These are phyloP conservation scores for Chrysoporthe deuterocubensis DNA, from an alignment of 2,329 filamentous ascomycete genomes.

Conservation along the genomic window DNA sequence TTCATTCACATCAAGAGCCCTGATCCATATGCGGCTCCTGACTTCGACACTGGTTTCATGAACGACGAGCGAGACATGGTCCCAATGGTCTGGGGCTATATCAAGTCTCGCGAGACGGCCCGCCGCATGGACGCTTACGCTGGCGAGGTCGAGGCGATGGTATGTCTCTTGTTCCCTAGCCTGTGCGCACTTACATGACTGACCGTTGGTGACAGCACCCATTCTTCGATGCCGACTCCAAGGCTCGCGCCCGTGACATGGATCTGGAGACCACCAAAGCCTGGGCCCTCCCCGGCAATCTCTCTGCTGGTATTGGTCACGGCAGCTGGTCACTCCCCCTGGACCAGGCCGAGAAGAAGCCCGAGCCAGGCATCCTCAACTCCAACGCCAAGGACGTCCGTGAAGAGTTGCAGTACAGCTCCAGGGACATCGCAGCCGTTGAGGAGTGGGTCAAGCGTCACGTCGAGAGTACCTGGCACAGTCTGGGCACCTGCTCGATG, in stretches of 20 bases:
- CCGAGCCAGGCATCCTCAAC: constrained; percentile 56
- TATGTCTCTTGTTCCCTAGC: constrained; percentile 17
- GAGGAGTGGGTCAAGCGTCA: constrained; percentile 67
- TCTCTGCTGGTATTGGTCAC: constrained; percentile 73
- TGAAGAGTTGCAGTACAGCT: constrained; percentile 68
- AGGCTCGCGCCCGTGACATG: constrained; percentile 72
- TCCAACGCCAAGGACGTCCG: constrained; percentile 65
- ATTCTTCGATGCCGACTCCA: constrained; percentile 71
- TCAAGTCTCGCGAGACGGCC: constrained; percentile 80
- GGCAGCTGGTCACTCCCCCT: constrained; percentile 71
- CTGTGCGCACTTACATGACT: background rate
- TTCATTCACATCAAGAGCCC: constrained; percentile 72
- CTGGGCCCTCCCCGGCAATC: constrained; percentile 74
- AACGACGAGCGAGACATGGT: constrained; percentile 85
- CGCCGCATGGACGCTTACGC: constrained; percentile 78
- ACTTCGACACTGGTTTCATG: constrained; percentile 85
- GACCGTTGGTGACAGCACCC: constrained; percentile 59
- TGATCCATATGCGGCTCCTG: constrained; percentile 73
- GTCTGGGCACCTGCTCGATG: constrained; percentile 73
- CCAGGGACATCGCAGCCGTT: constrained; percentile 63
- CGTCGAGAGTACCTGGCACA: constrained; percentile 78
- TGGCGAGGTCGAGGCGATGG: constrained; percentile 68
- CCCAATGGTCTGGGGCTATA: constrained; percentile 83
- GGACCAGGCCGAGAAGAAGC: constrained; percentile 54
- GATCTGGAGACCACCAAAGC: constrained; percentile 75